phyloP scores from a whole-genome alignment of 345 rosid species.

The Rubroshorea leprosula region DNA sequence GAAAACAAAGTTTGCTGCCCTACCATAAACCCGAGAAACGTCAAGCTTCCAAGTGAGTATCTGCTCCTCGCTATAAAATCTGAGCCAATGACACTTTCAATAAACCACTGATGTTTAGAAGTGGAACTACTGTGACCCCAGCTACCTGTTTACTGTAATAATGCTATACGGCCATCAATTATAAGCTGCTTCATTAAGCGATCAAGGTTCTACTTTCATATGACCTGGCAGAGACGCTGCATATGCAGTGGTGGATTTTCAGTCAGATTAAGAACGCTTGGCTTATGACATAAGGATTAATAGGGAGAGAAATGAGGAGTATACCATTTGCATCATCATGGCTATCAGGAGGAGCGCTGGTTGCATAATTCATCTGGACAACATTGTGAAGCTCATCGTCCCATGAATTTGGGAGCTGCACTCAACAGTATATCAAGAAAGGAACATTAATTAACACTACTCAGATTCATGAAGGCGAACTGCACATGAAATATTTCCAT shows the following conservation, averaged over 20 bases:
- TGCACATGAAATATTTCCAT: too few species aligned
- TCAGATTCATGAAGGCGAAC: too few species aligned
- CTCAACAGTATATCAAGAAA: not conserved
- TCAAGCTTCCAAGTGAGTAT: constrained; percentile 5
- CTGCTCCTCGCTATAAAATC: constrained; percentile 9
- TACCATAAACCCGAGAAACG: constrained; percentile 1
- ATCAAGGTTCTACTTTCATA: constrained; percentile 51
- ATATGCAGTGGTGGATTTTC: not conserved
- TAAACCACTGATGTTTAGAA: too few species aligned
- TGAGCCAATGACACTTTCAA: constrained; percentile 12
- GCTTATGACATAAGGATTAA: not conserved
- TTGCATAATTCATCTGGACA: constrained; percentile 68
- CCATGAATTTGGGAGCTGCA: constrained; percentile 64
- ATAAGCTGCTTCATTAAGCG: not conserved
- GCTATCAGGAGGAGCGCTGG: constrained; percentile 38
- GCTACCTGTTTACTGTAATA: too few species aligned
- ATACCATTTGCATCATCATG: constrained; percentile 53
- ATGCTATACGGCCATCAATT: too few species aligned
- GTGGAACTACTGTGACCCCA: too few species aligned
- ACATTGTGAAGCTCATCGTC: constrained; percentile 84
- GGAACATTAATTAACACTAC: not conserved
- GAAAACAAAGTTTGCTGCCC: constrained; percentile 10
- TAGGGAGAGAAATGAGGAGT: not conserved
- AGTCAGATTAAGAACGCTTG: constrained; percentile 5
- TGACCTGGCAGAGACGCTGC: constrained; percentile 43